Evolutionary conservation across 495 filamentous ascomycete species (phyloP).

Genomic region (Parathielavia appendiculata): DNA sequence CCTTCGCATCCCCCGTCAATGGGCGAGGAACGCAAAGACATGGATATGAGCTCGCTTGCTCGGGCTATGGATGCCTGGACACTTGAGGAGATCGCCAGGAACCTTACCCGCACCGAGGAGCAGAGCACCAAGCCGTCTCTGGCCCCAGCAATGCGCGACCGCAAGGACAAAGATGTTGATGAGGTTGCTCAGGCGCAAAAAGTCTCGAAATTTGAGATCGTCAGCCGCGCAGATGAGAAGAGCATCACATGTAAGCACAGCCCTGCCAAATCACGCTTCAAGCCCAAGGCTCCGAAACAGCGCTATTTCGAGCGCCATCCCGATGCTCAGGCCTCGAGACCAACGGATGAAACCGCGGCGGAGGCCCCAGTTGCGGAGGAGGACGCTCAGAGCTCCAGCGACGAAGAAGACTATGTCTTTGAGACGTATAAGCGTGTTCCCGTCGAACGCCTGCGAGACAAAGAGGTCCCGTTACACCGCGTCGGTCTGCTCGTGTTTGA

Average conservation of each 20-base stretch:
- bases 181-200: constrained; percentile 47
- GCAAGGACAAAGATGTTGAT: constrained; percentile 37
- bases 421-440: constrained; percentile 52
- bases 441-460: constrained; percentile 38
- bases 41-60: constrained; percentile 41
- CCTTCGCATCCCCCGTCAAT: constrained; percentile 39
- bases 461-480: constrained; percentile 33
- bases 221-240: constrained; percentile 33
- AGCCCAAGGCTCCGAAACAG: constrained; percentile 43
- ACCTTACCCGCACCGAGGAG: constrained; percentile 35
- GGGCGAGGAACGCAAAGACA: constrained; percentile 30
- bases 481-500: constrained; percentile 51
- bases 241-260: constrained; percentile 22
- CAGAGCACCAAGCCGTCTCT: constrained; percentile 32
- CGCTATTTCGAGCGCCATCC: constrained; percentile 49
- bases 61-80: constrained; percentile 48
- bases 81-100: constrained; percentile 44
- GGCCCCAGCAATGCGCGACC: constrained; percentile 38
- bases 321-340: constrained; percentile 23
- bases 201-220: constrained; percentile 45
- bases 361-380: constrained; percentile 18
- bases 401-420: constrained; percentile 48
- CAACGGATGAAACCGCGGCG: background rate
- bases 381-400: constrained; percentile 31
- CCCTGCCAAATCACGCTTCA: constrained; percentile 31